Conservation (phyloP, 345 rosid species). For the Excoecaria cochinchinensis region DNA sequence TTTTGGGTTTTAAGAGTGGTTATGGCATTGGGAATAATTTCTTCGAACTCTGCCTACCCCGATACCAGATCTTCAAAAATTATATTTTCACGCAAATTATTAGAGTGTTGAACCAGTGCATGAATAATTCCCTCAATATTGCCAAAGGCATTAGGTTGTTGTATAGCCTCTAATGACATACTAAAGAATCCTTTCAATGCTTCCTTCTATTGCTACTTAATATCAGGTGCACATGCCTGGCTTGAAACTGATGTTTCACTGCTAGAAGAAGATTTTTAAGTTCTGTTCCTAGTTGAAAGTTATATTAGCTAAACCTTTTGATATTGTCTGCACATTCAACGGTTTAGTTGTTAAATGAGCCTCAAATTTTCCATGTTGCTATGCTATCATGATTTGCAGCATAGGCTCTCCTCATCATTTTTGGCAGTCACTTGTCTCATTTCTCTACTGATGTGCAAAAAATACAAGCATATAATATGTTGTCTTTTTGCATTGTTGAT, state of each 20-base stretch:
- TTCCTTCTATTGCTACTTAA: neutral
- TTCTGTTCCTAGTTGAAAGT: neutral
- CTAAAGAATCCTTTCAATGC: neutral
- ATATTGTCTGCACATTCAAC: too few relatives aligned
- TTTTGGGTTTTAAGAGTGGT: too few relatives aligned
- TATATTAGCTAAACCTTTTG: too few relatives aligned
- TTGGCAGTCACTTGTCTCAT: too few relatives aligned
- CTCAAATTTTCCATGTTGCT: too few relatives aligned
- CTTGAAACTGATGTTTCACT: too few relatives aligned
- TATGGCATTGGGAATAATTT: neutral
- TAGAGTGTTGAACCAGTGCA: neutral
- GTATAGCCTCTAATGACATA: constrained; percentile 1
- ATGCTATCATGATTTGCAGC: too few relatives aligned
- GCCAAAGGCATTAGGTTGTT: constrained; percentile 1
- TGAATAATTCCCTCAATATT: neutral
- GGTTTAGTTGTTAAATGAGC: too few relatives aligned
- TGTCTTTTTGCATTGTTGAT: neutral
- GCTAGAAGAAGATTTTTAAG: too few relatives aligned
- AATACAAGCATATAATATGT: neutral
- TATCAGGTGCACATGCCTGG: neutral
- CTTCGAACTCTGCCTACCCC: neutral
- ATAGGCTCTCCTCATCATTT: too few relatives aligned
- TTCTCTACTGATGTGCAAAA: too few relatives aligned
- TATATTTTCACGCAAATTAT: neutral
- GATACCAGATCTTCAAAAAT: too few relatives aligned